A percentile compares a stretch with the other conserved stretches of the same genome.
phyloP scores from a whole-genome alignment of 768 basidiomycete species.

The Termitomyces heimii region DNA sequence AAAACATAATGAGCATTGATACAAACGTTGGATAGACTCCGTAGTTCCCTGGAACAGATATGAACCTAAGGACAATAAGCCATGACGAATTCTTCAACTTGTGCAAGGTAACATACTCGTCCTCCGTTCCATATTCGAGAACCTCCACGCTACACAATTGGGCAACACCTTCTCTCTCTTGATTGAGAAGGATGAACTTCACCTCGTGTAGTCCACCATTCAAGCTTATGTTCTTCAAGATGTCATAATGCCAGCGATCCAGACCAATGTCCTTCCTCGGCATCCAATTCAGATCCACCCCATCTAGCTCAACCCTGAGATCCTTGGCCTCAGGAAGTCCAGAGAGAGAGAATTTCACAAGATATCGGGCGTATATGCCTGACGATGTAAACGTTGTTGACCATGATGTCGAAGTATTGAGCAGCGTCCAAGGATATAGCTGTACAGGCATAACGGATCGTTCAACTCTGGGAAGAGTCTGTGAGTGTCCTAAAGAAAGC shows the following conservation, averaged over 20 bases:
- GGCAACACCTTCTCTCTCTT: constrained; percentile 42
- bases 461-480: constrained; percentile 42
- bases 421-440: constrained; percentile 68
- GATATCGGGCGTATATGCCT: constrained; percentile 53
- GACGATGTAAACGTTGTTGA: constrained; percentile 56
- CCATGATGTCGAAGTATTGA: constrained; percentile 58
- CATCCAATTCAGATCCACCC: constrained; percentile 50
- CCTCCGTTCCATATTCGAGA: constrained; percentile 60
- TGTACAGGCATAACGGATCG: constrained; percentile 74
- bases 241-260: constrained; percentile 76
- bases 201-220: constrained; percentile 50
- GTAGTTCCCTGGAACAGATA: constrained; percentile 49
- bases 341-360: constrained; percentile 68
- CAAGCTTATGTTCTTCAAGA: constrained; percentile 36
- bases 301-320: constrained; percentile 57
- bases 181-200: constrained; percentile 48
- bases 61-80: constrained; percentile 41
- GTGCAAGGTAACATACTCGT: constrained; percentile 26
- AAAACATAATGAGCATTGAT: background rate
- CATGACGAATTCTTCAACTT: background rate
- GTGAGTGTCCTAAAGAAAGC: constrained; percentile 36
- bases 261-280: constrained; percentile 51
- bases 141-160: constrained; percentile 77
- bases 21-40: constrained; percentile 71
- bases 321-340: constrained; percentile 53